These are phyloP conservation scores for Malbranchea zuffiana DNA, from an alignment of 2,329 filamentous ascomycete genomes.

Conservation along the genomic window DNA sequence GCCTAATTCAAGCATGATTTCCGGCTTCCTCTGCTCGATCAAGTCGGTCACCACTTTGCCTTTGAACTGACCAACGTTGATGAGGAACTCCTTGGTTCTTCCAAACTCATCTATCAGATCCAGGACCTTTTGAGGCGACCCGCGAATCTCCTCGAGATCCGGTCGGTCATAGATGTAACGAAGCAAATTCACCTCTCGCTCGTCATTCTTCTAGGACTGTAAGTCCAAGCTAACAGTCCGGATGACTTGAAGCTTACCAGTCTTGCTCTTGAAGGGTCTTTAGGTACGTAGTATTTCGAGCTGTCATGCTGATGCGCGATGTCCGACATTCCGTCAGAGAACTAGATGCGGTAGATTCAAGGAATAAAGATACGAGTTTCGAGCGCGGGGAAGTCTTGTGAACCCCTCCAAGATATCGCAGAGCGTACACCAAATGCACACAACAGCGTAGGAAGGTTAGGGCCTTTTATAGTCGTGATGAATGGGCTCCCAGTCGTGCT, in stretches of 20 bases:
- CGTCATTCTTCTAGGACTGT: conserved; percentile 51
- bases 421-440: too few species aligned
- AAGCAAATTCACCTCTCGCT: conserved; percentile 61
- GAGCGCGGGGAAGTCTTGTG: too few species aligned
- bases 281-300: conserved; percentile 2
- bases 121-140: conserved; percentile 53
- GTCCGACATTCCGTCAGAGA: neutral
- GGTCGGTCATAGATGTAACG: conserved; percentile 55
- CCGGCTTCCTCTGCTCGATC: conserved; percentile 55
- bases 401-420: too few species aligned
- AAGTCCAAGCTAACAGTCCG: too few species aligned
- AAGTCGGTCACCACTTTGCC: conserved; percentile 58
- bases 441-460: too few species aligned
- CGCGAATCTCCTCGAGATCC: conserved; percentile 52
- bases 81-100: conserved; percentile 57
- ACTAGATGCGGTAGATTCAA: neutral
- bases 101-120: conserved; percentile 60
- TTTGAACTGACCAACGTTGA: conserved; percentile 71
- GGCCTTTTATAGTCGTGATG: too few species aligned
- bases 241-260: neutral
- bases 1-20: conserved; percentile 65
- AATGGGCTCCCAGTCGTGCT: too few species aligned
- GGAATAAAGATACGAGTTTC: neutral
- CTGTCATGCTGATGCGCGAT: conserved; percentile 1
- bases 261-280: neutral